Evolutionary conservation across 2,329 filamentous ascomycete genomes (phyloP).

Genomic region (Cordyceps militaris): DNA sequence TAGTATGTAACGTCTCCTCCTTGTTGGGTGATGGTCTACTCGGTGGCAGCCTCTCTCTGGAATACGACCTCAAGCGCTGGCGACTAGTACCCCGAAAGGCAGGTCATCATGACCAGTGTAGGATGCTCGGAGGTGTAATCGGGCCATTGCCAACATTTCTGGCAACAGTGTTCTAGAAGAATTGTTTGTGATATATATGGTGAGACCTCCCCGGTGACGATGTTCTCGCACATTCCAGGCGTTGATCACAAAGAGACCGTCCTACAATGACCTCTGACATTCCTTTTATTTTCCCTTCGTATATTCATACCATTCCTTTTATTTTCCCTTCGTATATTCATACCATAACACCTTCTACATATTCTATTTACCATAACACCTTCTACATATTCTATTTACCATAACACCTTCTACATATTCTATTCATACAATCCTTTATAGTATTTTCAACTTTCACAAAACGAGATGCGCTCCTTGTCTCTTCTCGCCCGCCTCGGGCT

Average conservation of each 20-base stretch:
- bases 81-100: conserved; percentile 3
- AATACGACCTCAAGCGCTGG: conserved; percentile 1
- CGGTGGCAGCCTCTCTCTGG: conserved; percentile 2
- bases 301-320: not conserved
- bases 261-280: not conserved
- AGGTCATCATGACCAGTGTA: conserved; percentile 3
- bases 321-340: not conserved
- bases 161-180: not conserved
- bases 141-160: not conserved
- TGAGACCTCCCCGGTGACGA: not conserved
- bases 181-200: not conserved
- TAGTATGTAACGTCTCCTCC: conserved; percentile 9
- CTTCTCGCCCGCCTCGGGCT: conserved; percentile 16
- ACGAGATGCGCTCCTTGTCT: conserved; percentile 14
- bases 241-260: conserved; percentile 2
- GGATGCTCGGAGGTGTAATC: not conserved
- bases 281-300: not conserved
- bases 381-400: no score
- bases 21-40: not conserved
- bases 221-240: conserved; percentile 1
- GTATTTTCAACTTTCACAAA: not conserved
- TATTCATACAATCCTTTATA: not conserved
- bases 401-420: not conserved
- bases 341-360: not conserved
- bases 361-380: not conserved